Evolutionary conservation across 2,329 filamentous ascomycete species (phyloP).

Genomic region (Myriosclerotinia curreyana): DNA sequence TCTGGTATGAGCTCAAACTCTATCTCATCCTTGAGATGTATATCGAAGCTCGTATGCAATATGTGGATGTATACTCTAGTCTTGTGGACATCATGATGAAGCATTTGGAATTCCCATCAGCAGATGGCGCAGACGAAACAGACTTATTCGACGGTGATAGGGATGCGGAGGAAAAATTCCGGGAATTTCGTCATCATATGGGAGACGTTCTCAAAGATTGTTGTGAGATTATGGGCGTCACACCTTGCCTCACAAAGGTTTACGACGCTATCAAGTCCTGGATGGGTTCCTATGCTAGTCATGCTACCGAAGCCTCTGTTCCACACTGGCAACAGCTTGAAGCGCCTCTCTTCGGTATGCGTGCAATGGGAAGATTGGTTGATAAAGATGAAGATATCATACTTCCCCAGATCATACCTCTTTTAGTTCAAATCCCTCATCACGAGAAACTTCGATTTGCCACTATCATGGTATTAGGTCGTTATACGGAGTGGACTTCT

Average conservation of each 20-base stretch:
- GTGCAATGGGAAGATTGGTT: conserved; percentile 96
- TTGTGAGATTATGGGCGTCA: conserved; percentile 92
- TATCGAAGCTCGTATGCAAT: conserved; percentile 71
- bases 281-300: conserved; percentile 77
- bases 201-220: conserved; percentile 96
- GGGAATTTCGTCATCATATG: conserved; percentile 95
- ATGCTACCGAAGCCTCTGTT: conserved; percentile 70
- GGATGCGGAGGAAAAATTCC: conserved; percentile 94
- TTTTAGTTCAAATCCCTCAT: conserved; percentile 89
- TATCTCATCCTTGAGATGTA: conserved; percentile 91
- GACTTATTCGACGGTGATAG: conserved; percentile 95
- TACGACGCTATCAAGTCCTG: conserved; percentile 82
- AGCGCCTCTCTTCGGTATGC: conserved; percentile 90
- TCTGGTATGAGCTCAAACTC: conserved; percentile 98
- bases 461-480: conserved; percentile 92
- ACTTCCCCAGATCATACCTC: conserved; percentile 84
- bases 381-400: conserved; percentile 83
- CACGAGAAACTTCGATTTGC: conserved; percentile 99
- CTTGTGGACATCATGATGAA: conserved; percentile 90
- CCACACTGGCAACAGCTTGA: conserved; percentile 97
- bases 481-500: conserved; percentile 97
- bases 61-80: conserved; percentile 79
- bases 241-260: conserved; percentile 86
- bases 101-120: conserved; percentile 81
- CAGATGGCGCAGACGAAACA: conserved; percentile 63